These are phyloP conservation scores for Fusarium kyushuense DNA, from an alignment of 2,329 filamentous ascomycete species.

Conservation along the genomic window DNA sequence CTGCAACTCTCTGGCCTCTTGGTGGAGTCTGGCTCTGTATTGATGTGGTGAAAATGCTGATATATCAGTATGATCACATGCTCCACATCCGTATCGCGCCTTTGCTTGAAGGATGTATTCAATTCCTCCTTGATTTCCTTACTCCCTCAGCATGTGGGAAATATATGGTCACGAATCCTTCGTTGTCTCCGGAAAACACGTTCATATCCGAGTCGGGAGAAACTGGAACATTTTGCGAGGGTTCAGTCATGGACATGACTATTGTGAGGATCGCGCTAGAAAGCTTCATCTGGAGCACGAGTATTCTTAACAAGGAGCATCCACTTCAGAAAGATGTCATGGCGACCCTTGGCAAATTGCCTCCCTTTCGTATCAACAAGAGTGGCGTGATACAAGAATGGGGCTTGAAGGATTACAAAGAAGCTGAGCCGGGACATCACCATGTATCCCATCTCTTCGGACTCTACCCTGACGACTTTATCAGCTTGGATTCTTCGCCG, in stretches of 20 bases:
- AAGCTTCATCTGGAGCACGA: constrained; percentile 34
- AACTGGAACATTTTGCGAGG: constrained; percentile 42
- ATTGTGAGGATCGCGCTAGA: constrained; percentile 41
- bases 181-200: constrained; percentile 44
- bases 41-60: constrained; percentile 43
- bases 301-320: constrained; percentile 23
- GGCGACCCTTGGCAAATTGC: constrained; percentile 8
- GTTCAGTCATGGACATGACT: constrained; percentile 45
- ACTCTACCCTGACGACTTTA: constrained; percentile 57
- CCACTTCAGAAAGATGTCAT: constrained; percentile 5
- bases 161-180: constrained; percentile 46
- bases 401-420: constrained; percentile 52
- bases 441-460: constrained; percentile 64
- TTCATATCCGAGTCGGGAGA: constrained; percentile 34
- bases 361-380: constrained; percentile 29
- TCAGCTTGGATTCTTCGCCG: constrained; percentile 32
- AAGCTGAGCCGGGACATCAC: constrained; percentile 61
- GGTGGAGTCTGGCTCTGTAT: constrained; percentile 45
- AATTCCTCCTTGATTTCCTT: constrained; percentile 56
- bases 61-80: constrained; percentile 36
- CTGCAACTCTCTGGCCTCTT: constrained; percentile 45
- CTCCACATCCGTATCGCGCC: constrained; percentile 45
- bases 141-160: constrained; percentile 47
- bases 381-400: constrained; percentile 56
- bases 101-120: constrained; percentile 51